Evolutionary conservation across 768 basidiomycete genomes (phyloP), one percentile per base, ranked within the genome.

Genomic region (Trametes gibbosa): DNA sequence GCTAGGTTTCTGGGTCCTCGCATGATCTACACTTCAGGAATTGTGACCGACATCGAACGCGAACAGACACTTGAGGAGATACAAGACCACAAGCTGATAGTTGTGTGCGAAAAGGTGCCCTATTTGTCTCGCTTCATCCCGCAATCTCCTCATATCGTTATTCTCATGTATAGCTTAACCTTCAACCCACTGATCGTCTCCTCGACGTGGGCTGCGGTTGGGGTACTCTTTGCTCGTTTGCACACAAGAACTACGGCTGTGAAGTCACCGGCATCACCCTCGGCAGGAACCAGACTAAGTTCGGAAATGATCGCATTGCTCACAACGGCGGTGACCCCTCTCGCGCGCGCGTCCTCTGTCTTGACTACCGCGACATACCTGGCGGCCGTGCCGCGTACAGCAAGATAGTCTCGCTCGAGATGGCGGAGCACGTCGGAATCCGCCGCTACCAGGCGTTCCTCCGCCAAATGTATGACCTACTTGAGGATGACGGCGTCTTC

Each of bases 351-450:
- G 93, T 98, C 65, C 77, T 98, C 52, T 96, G 96, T 79, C 86
- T 85, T 68, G 95, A 98, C 72, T 95, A 90, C 74, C 86, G 95
- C 27, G 91, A 97, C 56, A 90, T 98, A 65, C 92, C 93, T 37
- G 82, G 84, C 29, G 81, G 85, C 56, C 73, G 76, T 47, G 86
- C 87, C 52, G 84, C 84, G 58, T 99, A 90, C 70, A 87, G 86
- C 69, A 98, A 98, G 79, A 98, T 99, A 52, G 94, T 96, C 50
- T 88, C 86, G 61, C 81, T 99, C 61, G 97, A 99, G 73, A 98
- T 98, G 96, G 96, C 96, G 16, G 97, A 99, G 86, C 97, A 99
- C 71, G 97, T 99, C 62, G 97, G 97, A 58, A 84, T 99, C 69
- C 86, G 94, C 66, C 88, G 93, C 45, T 99, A 99, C 74, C 82